phyloP scores from a whole-genome alignment of 176 grass and related monocot species.

The Oryza punctata region DNA sequence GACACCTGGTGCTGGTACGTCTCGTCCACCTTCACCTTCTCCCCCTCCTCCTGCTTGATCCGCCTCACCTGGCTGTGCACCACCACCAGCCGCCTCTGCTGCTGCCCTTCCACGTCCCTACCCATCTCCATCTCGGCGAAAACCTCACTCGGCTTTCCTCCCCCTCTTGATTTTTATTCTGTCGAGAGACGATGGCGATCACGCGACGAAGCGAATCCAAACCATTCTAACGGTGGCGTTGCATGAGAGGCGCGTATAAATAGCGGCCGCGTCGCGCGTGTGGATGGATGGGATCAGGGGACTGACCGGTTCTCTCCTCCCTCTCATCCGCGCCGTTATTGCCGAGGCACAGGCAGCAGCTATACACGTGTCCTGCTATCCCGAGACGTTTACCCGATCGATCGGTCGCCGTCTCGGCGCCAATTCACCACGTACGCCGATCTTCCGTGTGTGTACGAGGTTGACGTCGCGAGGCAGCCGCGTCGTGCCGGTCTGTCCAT shows the following conservation, averaged over 20 bases:
- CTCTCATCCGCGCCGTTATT: background rate
- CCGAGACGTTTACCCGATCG: conserved; percentile 36
- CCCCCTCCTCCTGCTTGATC: conserved; percentile 70
- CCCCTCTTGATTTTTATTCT: background rate
- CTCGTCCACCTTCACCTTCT: conserved; percentile 50
- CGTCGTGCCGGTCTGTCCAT: background rate
- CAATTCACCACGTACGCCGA: background rate
- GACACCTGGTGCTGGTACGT: conserved; percentile 48
- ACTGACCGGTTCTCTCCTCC: conserved; percentile 26
- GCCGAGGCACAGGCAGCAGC: background rate
- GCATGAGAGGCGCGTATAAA: conserved; percentile 26
- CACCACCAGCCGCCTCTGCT: background rate
- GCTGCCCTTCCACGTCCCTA: background rate
- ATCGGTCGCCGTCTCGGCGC: conserved; percentile 1
- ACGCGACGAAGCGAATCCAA: background rate
- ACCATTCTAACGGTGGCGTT: background rate
- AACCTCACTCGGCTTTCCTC: background rate
- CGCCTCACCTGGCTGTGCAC: conserved; percentile 68
- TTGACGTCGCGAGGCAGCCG: background rate
- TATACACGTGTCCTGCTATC: conserved; percentile 22
- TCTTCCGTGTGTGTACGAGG: background rate
- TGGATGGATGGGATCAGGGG: background rate
- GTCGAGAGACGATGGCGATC: background rate
- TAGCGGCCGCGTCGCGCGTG: conserved; percentile 7
- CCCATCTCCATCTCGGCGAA: conserved; percentile 39